Conservation (phyloP, 768 basidiomycete species). For the Agaricus sinodeliciosus region DNA sequence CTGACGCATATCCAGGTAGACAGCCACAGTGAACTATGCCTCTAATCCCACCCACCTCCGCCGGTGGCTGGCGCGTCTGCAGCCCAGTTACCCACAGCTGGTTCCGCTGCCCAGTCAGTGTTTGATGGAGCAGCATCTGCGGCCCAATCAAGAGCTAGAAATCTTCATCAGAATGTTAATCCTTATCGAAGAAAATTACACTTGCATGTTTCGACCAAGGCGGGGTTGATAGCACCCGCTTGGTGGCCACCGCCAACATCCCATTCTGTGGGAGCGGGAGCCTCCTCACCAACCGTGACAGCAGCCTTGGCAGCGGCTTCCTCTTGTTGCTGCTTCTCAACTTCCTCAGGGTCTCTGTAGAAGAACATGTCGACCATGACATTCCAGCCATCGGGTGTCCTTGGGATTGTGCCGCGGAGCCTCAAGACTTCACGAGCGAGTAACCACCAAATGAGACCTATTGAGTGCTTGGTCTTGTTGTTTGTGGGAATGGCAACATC, state of each 20-base stretch:
- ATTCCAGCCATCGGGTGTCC: conserved; percentile 90
- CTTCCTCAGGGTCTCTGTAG: conserved; percentile 99
- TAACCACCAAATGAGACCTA: conserved; percentile 97
- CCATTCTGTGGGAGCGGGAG: conserved; percentile 54
- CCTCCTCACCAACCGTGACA: conserved; percentile 45
- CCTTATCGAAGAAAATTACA: conserved; percentile 13
- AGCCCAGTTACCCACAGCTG: conserved; percentile 39
- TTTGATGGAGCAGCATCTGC: conserved; percentile 48
- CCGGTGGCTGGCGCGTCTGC: conserved; percentile 28
- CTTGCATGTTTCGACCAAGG: conserved; percentile 59
- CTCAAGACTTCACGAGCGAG: conserved; percentile 96
- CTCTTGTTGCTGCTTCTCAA: conserved; percentile 96
- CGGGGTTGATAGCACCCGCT: conserved; percentile 72
- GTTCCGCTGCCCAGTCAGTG: conserved; percentile 88
- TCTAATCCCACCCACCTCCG: conserved; percentile 33
- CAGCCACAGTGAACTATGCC: neutral
- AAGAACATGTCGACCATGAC: conserved; percentile 99
- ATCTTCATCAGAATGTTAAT: conserved; percentile 4
- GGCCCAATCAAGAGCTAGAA: conserved; percentile 75
- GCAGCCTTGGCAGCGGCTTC: conserved; percentile 83
- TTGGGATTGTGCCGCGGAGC: conserved; percentile 87
- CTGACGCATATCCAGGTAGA: conserved; percentile 12
- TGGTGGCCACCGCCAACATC: conserved; percentile 63
- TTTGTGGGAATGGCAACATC: conserved; percentile 98
- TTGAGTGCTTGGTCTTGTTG: conserved; percentile 97